These are phyloP conservation scores for Ogataea pignaliae DNA, from an alignment of 805 yeast species.

Conservation along the genomic window DNA sequence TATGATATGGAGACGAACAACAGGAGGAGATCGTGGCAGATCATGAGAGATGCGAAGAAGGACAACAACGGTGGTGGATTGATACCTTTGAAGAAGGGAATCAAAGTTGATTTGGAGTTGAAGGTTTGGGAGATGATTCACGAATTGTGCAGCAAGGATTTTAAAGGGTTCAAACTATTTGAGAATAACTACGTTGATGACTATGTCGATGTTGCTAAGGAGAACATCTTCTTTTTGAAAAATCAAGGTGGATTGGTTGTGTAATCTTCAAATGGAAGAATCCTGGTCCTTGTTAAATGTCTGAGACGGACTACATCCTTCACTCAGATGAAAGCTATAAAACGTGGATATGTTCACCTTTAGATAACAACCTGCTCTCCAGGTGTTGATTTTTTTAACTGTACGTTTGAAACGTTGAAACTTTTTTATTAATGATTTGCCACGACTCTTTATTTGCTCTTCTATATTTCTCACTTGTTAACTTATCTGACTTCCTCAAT, in stretches of 20 bases:
- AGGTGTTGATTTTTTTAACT: no score
- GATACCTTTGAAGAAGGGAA: conserved; percentile 13
- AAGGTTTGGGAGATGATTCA: conserved; percentile 23
- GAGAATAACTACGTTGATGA: conserved; percentile 23
- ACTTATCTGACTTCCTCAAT: no score
- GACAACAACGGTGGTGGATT: conserved; percentile 22
- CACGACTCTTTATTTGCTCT: no score
- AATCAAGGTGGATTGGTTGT: conserved; percentile 12
- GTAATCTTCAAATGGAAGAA: no score
- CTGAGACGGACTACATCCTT: no score
- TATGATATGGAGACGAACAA: conserved; percentile 13
- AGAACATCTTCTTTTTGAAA: conserved; percentile 14
- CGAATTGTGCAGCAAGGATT: conserved; percentile 20
- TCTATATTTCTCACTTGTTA: no score
- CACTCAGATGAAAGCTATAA: no score
- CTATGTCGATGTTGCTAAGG: conserved; percentile 19
- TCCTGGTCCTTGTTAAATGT: no score
- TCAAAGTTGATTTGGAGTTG: conserved; percentile 24
- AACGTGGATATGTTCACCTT: no score
- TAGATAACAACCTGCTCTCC: no score
- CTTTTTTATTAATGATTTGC: no score
- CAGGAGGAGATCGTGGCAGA: conserved; percentile 23
- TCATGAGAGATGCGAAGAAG: conserved; percentile 27
- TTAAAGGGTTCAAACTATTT: conserved; percentile 24
- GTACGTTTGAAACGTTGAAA: no score